A percentile compares a stretch with the other conserved stretches of the same genome.
Evolutionary conservation across 75 land plant species (phyloP).

Genomic region (Pseudotsuga menziesii): DNA sequence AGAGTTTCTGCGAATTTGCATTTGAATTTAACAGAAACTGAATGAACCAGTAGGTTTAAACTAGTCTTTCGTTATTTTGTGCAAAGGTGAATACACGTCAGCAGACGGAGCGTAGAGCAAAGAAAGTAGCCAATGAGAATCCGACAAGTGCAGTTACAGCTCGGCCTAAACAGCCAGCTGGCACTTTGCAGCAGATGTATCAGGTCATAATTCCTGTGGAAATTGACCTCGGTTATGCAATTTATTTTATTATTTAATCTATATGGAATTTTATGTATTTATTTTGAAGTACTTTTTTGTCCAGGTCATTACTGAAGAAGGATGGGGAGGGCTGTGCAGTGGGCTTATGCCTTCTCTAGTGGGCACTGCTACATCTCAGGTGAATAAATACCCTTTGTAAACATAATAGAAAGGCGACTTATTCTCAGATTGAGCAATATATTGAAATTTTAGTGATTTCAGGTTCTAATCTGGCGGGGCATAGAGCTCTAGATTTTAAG

Average conservation of each 20-base stretch:
- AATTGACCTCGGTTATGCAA: background rate
- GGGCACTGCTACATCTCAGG: slow-evolving; percentile 93
- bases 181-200: slow-evolving; percentile 38
- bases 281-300: background rate
- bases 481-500: too few species aligned
- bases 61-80: background rate
- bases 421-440: too few species aligned
- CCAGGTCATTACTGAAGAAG: slow-evolving; percentile 69
- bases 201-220: slow-evolving; percentile 21
- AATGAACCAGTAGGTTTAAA: background rate
- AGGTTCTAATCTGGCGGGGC: too few species aligned
- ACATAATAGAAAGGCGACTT: too few species aligned
- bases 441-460: too few species aligned
- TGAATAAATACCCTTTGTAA: slow-evolving; percentile 3
- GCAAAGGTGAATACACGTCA: slow-evolving; percentile 76
- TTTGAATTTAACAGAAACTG: background rate
- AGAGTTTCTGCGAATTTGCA: background rate
- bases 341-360: slow-evolving; percentile 83
- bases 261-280: background rate
- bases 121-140: slow-evolving; percentile 8
- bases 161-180: background rate
- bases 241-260: background rate
- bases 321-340: slow-evolving; percentile 81
- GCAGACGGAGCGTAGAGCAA: slow-evolving; percentile 78
- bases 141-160: background rate